These are phyloP conservation scores for Borealophlyctis nickersoniae DNA, from an alignment of 192 early-diverging fungal species.

Conservation along the genomic window DNA sequence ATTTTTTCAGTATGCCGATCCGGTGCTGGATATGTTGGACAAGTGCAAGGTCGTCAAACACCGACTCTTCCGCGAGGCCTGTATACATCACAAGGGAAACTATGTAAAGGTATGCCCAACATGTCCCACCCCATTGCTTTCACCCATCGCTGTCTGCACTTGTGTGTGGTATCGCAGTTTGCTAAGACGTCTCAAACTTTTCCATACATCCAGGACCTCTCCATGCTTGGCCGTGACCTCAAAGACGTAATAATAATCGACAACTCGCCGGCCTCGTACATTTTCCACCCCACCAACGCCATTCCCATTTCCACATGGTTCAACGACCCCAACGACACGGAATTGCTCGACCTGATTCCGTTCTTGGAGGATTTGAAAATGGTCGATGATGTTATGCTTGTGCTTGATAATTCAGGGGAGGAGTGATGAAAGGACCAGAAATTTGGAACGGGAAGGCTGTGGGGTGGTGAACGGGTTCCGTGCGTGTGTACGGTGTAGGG, in stretches of 20 bases:
- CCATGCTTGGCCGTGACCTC: slow-evolving; percentile 81
- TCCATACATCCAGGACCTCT: slow-evolving; percentile 64
- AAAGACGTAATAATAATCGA: slow-evolving; percentile 87
- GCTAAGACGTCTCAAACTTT: not conserved
- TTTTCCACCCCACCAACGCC: slow-evolving; percentile 94
- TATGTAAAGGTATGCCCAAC: slow-evolving; percentile 77
- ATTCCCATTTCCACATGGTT: slow-evolving; percentile 96
- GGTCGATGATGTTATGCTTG: slow-evolving; percentile 82
- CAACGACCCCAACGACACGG: slow-evolving; percentile 93
- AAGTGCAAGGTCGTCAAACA: slow-evolving; percentile 79
- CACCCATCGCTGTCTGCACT: not conserved
- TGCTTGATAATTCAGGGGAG: slow-evolving; percentile 46
- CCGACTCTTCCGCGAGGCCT: slow-evolving; percentile 93
- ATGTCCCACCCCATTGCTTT: not conserved
- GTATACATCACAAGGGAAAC: slow-evolving; percentile 91
- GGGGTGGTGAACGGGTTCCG: not conserved
- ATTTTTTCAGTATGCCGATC: slow-evolving; percentile 91
- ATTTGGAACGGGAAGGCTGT: too few relatives aligned
- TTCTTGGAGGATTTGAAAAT: slow-evolving; percentile 88
- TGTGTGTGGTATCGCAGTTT: not conserved
- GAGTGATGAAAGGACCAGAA: too few relatives aligned
- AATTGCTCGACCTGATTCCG: slow-evolving; percentile 89
- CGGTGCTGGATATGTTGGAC: slow-evolving; percentile 94
- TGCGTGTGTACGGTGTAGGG: too few relatives aligned
- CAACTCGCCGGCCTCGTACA: slow-evolving; percentile 94